Conservation (phyloP, 306 rosid species). For the Cicer arietinum region DNA sequence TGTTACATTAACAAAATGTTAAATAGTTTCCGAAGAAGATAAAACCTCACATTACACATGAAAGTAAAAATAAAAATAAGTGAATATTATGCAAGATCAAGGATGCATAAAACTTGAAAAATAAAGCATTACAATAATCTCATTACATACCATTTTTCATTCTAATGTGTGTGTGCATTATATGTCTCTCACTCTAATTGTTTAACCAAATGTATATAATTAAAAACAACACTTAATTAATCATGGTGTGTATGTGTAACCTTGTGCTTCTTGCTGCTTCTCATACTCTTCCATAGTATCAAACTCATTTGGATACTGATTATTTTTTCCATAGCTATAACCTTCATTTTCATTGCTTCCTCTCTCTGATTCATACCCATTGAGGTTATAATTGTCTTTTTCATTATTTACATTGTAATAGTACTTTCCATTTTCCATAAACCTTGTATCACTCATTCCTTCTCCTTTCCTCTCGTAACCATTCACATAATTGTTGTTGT, state of each 20-base stretch:
- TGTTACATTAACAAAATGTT: constrained; percentile 29
- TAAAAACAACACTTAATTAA: constrained; percentile 29
- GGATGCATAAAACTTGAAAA: constrained; percentile 39
- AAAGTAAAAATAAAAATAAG: background rate
- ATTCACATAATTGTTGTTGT: constrained; percentile 35
- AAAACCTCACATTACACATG: constrained; percentile 42
- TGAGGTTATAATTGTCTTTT: constrained; percentile 43
- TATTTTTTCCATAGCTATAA: constrained; percentile 39
- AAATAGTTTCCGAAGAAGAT: constrained; percentile 7
- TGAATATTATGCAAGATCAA: constrained; percentile 38
- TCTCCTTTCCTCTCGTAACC: constrained; percentile 55
- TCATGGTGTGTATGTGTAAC: constrained; percentile 54
- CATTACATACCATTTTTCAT: constrained; percentile 32
- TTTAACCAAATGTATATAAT: background rate
- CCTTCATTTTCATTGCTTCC: constrained; percentile 49
- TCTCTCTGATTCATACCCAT: constrained; percentile 48
- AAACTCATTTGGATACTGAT: constrained; percentile 57
- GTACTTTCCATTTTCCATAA: constrained; percentile 65
- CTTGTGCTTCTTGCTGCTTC: constrained; percentile 63
- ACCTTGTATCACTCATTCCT: constrained; percentile 92
- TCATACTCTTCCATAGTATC: constrained; percentile 85
- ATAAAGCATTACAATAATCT: constrained; percentile 41
- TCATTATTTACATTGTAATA: constrained; percentile 41
- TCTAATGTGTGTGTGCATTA: constrained; percentile 28
- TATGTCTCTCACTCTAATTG: constrained; percentile 33